Evolutionary conservation across 352 stramenopile species (phyloP), one percentile per base, ranked within the genome.

Genomic region (Phytopythium delawarense): DNA sequence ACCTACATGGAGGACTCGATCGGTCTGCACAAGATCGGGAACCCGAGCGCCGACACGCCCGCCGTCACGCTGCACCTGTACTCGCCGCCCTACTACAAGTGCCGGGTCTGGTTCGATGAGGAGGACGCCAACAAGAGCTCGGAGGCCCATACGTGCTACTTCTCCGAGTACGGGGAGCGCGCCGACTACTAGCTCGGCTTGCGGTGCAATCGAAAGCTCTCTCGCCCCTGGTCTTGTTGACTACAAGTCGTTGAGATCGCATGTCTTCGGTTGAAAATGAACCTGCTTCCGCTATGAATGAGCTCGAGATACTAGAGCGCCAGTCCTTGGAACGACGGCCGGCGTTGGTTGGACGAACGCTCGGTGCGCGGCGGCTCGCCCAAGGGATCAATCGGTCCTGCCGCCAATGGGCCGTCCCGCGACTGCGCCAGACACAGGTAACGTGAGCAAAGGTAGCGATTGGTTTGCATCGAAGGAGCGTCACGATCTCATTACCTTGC

Each of bases 21-120:
- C 16, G 85, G 85, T 9, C 84, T 88, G 63, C 88, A 96, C 76
- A 94, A 93, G 63, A 84, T 96, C n/a, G 81, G 76, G 23, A 85
- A 88, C 58, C 69, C 69, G 34, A 74, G 75, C n/a, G 39, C 44
- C 15, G 67, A 69, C 44, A 52, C 69, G 18, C 69, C 80, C 49
- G 81, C 87, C 4, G 65, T 94, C 32, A 91, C 88, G 11, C 63
- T 96, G 45, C 88, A 96, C 64, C 63, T 96, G 9, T 96, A 96
- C 69, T 84, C 74, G 30, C 88, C 88, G 52, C 88, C 88, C 42
- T 93, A 92, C 66, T 52, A 83, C 34, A 76, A 81, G 71, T 96
- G 88, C 61, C 78, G 80, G 46, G 75, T 91, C 62, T 96, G 87
- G 87, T 78, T 90, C 53, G 79, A 94, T 55, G 71, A 75, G 1